phyloP scores from a whole-genome alignment of 2,329 filamentous ascomycete species.

The Colletotrichum tropicale region DNA sequence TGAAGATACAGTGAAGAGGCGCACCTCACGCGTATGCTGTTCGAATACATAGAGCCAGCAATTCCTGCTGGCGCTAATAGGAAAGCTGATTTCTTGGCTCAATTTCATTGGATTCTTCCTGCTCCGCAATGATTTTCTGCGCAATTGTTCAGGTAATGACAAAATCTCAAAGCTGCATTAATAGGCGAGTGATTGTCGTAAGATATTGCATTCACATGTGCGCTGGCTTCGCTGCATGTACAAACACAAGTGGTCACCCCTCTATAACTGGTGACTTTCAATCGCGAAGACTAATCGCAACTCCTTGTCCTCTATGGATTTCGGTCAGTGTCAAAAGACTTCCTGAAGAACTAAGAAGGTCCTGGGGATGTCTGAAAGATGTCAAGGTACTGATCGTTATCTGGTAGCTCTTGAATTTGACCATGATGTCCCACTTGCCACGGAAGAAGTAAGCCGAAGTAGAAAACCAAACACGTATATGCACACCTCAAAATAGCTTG shows the following conservation, averaged over 20 bases:
- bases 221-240: neutral
- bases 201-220: accelerated
- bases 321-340: neutral
- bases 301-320: neutral
- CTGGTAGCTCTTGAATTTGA: too few relatives aligned
- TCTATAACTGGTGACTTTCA: neutral
- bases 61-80: accelerated
- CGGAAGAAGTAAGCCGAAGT: neutral
- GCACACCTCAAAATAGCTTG: neutral
- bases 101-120: neutral
- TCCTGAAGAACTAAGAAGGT: neutral
- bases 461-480: accelerated
- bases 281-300: neutral
- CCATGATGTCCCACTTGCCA: neutral
- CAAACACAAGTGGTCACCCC: neutral
- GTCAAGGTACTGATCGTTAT: too few relatives aligned
- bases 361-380: neutral
- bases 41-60: neutral
- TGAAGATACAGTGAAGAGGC: neutral
- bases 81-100: neutral
- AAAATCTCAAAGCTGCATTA: neutral
- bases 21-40: neutral
- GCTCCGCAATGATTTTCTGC: neutral
- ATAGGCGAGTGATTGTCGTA: neutral
- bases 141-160: neutral